Evolutionary conservation across 805 yeast species (phyloP).

Genomic region (Saccharomyces paradoxus): DNA sequence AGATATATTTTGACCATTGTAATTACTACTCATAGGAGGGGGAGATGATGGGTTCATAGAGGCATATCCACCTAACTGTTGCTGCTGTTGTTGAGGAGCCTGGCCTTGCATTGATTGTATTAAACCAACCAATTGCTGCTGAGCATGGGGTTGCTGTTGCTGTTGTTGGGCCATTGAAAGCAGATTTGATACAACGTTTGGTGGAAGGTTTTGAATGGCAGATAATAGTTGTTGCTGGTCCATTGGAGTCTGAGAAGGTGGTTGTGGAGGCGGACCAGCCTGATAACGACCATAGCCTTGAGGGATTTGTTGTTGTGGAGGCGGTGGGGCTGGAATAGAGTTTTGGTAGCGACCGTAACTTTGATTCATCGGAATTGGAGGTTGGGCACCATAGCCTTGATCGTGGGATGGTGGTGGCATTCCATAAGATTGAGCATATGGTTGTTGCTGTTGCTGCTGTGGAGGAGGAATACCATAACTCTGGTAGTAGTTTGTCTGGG

Average conservation of each 20-base stretch:
- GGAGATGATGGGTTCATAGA: constrained; percentile 9
- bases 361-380: constrained; percentile 16
- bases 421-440: constrained; percentile 9
- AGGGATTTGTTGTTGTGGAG: constrained; percentile 19
- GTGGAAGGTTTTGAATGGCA: constrained; percentile 31
- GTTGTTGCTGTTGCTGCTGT: constrained; percentile 10
- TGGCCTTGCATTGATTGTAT: constrained; percentile 30
- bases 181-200: constrained; percentile 27
- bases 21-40: constrained; percentile 3
- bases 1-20: not conserved
- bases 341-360: constrained; percentile 18
- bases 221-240: constrained; percentile 28
- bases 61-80: constrained; percentile 8
- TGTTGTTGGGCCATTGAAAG: constrained; percentile 29
- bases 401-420: constrained; percentile 10
- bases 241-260: constrained; percentile 17
- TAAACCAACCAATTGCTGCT: constrained; percentile 25
- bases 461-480: constrained; percentile 13
- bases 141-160: constrained; percentile 24
- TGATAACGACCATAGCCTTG: constrained; percentile 19
- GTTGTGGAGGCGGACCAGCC: constrained; percentile 21
- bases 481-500: constrained; percentile 6
- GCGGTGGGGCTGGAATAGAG: constrained; percentile 11
- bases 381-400: constrained; percentile 14
- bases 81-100: constrained; percentile 19